A percentile compares a stretch with the other conserved stretches of the same genome.
Evolutionary conservation across 2,329 filamentous ascomycete species (phyloP).

Genomic region (Trichoderma harzianum): DNA sequence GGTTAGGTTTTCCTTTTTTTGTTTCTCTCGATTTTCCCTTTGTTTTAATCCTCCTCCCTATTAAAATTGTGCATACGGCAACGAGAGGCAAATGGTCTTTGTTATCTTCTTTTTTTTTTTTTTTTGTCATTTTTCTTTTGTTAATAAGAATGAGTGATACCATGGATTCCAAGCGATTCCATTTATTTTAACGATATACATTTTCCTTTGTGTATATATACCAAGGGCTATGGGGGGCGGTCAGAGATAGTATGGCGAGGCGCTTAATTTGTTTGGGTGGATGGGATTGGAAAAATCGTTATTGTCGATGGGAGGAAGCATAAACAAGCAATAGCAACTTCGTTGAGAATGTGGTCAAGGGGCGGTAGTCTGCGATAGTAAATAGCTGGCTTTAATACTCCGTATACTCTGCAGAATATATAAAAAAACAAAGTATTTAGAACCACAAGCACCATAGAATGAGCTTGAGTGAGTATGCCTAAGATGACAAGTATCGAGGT

Average conservation of each 20-base stretch:
- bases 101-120: neutral
- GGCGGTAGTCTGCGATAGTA: neutral
- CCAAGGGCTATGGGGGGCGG: neutral
- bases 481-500: neutral
- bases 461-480: neutral
- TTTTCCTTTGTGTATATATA: conserved; percentile 14
- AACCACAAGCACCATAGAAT: neutral
- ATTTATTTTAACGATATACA: conserved; percentile 7
- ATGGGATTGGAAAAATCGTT: neutral
- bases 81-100: neutral
- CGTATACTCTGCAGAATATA: neutral
- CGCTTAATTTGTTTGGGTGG: neutral
- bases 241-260: neutral
- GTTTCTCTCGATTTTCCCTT: neutral
- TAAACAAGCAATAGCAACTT: neutral
- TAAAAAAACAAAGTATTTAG: neutral
- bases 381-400: neutral
- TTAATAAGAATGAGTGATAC: conserved; percentile 15
- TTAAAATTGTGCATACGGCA: neutral
- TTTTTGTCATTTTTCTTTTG: neutral
- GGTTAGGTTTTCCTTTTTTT: neutral
- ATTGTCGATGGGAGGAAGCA: neutral
- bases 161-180: neutral
- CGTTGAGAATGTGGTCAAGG: neutral
- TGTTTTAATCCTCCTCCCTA: neutral